Evolutionary conservation across 768 basidiomycete genomes (phyloP).

Genomic region (Suillus tomentosus): DNA sequence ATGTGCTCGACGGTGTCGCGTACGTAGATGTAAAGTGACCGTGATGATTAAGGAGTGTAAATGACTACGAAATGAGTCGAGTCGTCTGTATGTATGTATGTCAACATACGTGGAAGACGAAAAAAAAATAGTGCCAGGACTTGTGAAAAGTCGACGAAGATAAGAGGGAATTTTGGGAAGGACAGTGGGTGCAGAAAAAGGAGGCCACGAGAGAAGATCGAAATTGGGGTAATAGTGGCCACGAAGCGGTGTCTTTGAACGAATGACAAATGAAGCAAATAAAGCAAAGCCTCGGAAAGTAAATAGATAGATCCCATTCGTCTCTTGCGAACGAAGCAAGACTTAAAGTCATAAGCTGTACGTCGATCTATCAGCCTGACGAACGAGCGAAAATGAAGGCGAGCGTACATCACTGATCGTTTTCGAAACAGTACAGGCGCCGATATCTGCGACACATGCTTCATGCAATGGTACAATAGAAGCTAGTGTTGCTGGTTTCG

Average conservation of each 20-base stretch:
- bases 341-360: neutral
- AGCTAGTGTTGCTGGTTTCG: neutral
- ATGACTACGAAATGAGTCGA: neutral
- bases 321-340: neutral
- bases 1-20: neutral
- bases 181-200: neutral
- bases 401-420: neutral
- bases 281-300: neutral
- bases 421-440: neutral
- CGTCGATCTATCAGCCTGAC: neutral
- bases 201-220: neutral
- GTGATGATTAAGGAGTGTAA: too few relatives aligned
- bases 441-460: neutral
- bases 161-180: neutral
- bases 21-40: neutral
- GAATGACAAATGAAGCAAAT: neutral
- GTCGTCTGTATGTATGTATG: neutral
- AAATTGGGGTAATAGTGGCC: neutral
- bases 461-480: neutral
- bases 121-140: neutral
- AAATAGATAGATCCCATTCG: neutral
- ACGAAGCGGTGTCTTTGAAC: neutral
- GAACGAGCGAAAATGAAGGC: neutral
- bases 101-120: neutral
- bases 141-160: neutral